Evolutionary conservation across 352 stramenopile species (phyloP), one percentile per base, ranked within the genome.

Genomic region (Phytopythium mirpurense): DNA sequence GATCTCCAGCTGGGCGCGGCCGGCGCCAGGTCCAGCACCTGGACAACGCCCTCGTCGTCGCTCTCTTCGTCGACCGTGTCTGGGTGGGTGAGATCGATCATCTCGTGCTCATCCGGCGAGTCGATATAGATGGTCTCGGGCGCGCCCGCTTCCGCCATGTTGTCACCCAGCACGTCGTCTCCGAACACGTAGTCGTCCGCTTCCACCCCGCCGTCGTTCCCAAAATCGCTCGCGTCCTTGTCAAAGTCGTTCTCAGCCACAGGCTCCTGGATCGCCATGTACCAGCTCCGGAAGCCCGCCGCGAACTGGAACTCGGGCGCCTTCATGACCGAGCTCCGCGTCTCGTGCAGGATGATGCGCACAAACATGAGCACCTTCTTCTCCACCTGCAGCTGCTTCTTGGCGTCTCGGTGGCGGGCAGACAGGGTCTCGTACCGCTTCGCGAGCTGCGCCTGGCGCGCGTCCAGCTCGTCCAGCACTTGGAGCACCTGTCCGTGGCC

Each of bases 311-410:
- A 89, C 18, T 57, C 60, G 37, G 65, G 60, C 29, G 83, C 67
- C 29, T 72, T 24, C 54, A 73, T 70, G 18, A 87, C 26, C 2
- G 68, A 56, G 10, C 60, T 60, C 38, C 49, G 63, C 19, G 54
- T 62, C 49, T 72, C 64, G 34, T 65, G 55, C 23, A 48, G 57
- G 47, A 77, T 68, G 54, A 83, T 77, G 23, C 69, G 74, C 34
- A 86, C 63, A 37, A 83, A 83, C 46, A 65, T 65, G 2, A 91
- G 54, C 54, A 93, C 41, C 41, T 86, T 88, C 52, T 86, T 85
- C 27, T 83, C 72, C 8, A 67, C 69, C 31, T 74, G 58, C 34
- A 90, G 63, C 10, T 74, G 67, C 23, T 85, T 54, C 9, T 68
- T 77, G 27, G 73, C 58, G 8, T 62, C n/a, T 51, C 60, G 54